Conservation (phyloP, 495 filamentous ascomycete genomes). For the Aspergillus diversus region DNA sequence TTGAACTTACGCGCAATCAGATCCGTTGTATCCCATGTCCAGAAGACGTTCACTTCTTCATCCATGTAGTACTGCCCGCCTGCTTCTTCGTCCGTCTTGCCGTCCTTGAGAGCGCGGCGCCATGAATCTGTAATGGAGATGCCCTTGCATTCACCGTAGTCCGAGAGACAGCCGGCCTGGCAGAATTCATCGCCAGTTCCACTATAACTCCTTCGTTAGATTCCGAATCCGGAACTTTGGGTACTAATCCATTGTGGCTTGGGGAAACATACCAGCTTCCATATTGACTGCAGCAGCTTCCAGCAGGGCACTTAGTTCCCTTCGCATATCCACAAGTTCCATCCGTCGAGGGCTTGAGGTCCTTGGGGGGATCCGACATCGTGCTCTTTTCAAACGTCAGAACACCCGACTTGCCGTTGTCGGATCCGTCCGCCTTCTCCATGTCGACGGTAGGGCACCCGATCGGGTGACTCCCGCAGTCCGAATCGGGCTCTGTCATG, state of each 20-base stretch:
- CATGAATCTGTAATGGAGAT: slow-evolving; percentile 43
- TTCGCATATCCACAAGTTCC: slow-evolving; percentile 37
- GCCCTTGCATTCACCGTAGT: slow-evolving; percentile 50
- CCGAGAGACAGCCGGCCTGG: slow-evolving; percentile 41
- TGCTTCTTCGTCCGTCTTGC: slow-evolving; percentile 57
- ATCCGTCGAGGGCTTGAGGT: slow-evolving; percentile 48
- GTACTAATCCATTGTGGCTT: neutral
- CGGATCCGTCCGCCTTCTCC: slow-evolving; percentile 66
- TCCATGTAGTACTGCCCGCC: slow-evolving; percentile 77
- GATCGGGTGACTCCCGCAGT: slow-evolving; percentile 51
- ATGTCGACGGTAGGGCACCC: slow-evolving; percentile 65
- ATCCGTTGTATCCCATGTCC: slow-evolving; percentile 73
- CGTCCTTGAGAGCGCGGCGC: slow-evolving; percentile 55
- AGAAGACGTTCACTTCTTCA: slow-evolving; percentile 60
- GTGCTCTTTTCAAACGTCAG: slow-evolving; percentile 58
- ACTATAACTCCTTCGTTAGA: slow-evolving; percentile 10
- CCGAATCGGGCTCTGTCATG: slow-evolving; percentile 55
- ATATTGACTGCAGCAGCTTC: slow-evolving; percentile 42
- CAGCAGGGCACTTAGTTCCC: slow-evolving; percentile 37
- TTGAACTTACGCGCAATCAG: slow-evolving; percentile 66
- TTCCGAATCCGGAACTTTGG: neutral
- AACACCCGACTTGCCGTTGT: slow-evolving; percentile 64
- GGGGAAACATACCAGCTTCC: slow-evolving; percentile 40
- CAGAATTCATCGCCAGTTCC: slow-evolving; percentile 44
- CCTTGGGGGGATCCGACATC: slow-evolving; percentile 52